Conservation (phyloP, 176 grass and related monocot genomes). For the Oryza australiensis region DNA sequence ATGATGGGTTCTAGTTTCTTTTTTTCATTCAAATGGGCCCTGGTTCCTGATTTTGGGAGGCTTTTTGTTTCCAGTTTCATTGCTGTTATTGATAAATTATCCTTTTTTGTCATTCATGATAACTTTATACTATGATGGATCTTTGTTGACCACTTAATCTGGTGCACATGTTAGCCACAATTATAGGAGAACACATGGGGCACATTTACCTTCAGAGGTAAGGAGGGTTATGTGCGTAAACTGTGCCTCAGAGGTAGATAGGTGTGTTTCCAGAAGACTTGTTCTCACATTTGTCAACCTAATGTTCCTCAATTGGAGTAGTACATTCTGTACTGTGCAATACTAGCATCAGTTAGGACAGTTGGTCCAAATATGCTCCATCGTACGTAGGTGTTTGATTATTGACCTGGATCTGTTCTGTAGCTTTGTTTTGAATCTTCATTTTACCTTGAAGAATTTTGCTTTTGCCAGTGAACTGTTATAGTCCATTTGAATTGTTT, state of each 20-base stretch:
- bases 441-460: neutral
- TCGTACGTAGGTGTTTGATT: neutral
- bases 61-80: conserved; percentile 3
- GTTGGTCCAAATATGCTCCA: neutral
- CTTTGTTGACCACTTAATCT: conserved; percentile 2
- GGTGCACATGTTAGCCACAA: neutral
- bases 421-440: neutral
- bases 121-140: neutral
- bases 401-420: neutral
- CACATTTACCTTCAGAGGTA: neutral
- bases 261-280: neutral
- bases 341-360: neutral
- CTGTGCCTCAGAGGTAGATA: neutral
- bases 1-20: conserved; percentile 7
- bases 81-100: neutral
- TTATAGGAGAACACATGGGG: neutral
- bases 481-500: neutral
- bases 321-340: neutral
- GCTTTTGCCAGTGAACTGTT: neutral
- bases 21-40: neutral
- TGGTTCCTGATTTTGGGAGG: neutral
- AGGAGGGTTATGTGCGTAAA: neutral
- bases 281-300: neutral
- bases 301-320: neutral
- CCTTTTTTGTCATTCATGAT: conserved; percentile 1